These are phyloP conservation scores for Phaeosphaeriaceae sp. DNA, from an alignment of 2,329 filamentous ascomycete genomes.

Conservation along the genomic window DNA sequence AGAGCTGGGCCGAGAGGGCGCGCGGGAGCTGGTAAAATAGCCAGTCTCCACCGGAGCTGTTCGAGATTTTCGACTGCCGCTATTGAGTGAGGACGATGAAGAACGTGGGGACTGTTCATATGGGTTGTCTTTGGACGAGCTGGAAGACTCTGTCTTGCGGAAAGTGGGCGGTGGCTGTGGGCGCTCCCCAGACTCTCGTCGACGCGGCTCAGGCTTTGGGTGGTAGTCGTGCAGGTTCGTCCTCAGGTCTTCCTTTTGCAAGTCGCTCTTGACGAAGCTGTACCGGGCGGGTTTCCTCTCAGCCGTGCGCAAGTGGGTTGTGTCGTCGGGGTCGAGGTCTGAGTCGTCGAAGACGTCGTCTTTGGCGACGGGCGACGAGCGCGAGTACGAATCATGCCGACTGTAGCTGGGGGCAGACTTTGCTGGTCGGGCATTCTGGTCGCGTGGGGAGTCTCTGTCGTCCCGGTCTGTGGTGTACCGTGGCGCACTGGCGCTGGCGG, in stretches of 20 bases:
- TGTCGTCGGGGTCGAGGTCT: slow-evolving; percentile 38
- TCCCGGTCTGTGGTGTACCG: slow-evolving; percentile 30
- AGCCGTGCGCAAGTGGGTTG: slow-evolving; percentile 32
- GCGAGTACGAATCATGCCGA: slow-evolving; percentile 29
- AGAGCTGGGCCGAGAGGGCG: slow-evolving; percentile 34
- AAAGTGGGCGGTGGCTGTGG: slow-evolving; percentile 16
- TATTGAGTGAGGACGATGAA: slow-evolving; percentile 39
- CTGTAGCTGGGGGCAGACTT: slow-evolving; percentile 32
- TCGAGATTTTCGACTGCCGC: slow-evolving; percentile 20
- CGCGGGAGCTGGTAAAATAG: slow-evolving; percentile 23
- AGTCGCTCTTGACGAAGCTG: slow-evolving; percentile 48
- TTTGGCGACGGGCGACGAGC: slow-evolving; percentile 21
- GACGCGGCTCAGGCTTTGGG: slow-evolving; percentile 22
- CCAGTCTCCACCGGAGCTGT: slow-evolving; percentile 26
- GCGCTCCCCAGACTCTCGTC: slow-evolving; percentile 22
- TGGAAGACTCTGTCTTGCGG: slow-evolving; percentile 27
- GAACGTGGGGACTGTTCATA: slow-evolving; percentile 40
- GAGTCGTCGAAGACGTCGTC: slow-evolving; percentile 40
- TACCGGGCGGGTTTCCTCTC: slow-evolving; percentile 46
- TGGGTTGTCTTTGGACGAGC: slow-evolving; percentile 35
- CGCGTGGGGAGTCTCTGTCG: slow-evolving; percentile 14
- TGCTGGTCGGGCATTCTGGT: slow-evolving; percentile 37
- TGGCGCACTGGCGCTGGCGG: slow-evolving; percentile 40
- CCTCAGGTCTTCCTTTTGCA: slow-evolving; percentile 43
- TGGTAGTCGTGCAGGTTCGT: slow-evolving; percentile 31